Percentiles rank a stretch among this genome's conserved stretches.
Evolutionary conservation across 2,329 filamentous ascomycete species (phyloP).

Genomic region (Epichloe coenophiala): DNA sequence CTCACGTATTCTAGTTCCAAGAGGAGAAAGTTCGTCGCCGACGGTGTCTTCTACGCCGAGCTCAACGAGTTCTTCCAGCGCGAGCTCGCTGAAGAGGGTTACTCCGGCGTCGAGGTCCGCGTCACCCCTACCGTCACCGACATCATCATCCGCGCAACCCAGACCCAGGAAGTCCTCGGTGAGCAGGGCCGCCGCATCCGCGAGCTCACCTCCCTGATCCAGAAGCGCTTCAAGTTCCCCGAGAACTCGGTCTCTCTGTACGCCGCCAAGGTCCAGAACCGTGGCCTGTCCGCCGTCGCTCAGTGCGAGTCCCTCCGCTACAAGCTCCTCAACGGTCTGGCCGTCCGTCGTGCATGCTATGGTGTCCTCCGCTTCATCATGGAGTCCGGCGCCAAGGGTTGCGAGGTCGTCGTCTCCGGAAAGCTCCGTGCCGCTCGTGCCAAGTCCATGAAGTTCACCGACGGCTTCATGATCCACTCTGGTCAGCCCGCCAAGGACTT

Average conservation of each 20-base stretch:
- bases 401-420: slow-evolving; percentile 97
- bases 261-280: slow-evolving; percentile 99
- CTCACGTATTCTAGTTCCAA: slow-evolving; percentile 49
- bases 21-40: slow-evolving; percentile 88
- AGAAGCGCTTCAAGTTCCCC: slow-evolving; percentile 99
- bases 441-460: slow-evolving; percentile 99
- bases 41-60: slow-evolving; percentile 99
- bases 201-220: slow-evolving; percentile 99
- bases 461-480: slow-evolving; percentile 99
- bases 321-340: slow-evolving; percentile 99
- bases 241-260: slow-evolving; percentile 99
- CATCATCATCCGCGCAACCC: slow-evolving; percentile 99
- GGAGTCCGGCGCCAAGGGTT: slow-evolving; percentile 99
- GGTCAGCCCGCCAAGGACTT: slow-evolving; percentile 99
- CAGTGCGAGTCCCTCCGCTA: slow-evolving; percentile 99
- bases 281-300: slow-evolving; percentile 97
- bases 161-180: slow-evolving; percentile 99
- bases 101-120: slow-evolving; percentile 99
- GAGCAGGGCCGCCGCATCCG: slow-evolving; percentile 99
- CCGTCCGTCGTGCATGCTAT: slow-evolving; percentile 97
- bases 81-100: slow-evolving; percentile 98
- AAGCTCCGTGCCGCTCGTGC: slow-evolving; percentile 98
- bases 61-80: slow-evolving; percentile 99
- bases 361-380: slow-evolving; percentile 99
- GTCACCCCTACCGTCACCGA: slow-evolving; percentile 99